Evolutionary conservation across 305 asterid species (phyloP), one percentile per base, ranked within the genome.

Genomic region (Euphrasia arctica): DNA sequence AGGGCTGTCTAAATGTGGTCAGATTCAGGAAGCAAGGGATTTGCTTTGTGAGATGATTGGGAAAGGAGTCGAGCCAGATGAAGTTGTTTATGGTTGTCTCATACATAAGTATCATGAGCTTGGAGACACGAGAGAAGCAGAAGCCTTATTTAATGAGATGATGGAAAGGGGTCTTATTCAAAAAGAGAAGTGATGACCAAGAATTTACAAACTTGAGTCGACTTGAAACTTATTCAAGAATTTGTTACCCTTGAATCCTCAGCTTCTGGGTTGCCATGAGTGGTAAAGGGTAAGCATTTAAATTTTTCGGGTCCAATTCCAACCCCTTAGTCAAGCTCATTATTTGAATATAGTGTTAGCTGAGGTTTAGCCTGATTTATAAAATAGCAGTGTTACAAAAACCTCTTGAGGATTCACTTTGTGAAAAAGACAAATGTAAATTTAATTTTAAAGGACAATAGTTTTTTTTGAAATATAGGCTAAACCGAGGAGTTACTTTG

Each of bases 11-110:
- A 82, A 81, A 78, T 71, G 67, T 68, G 95, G 89, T 71, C 82
- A 78, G 47, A 64, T 89, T 74, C 74, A 80, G 67, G 76, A 60
- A 69, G 98, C 95, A 49, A 80, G 91, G 70, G 78, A 51, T 68
- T 72, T 83, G 61, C 78, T 89, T 72, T 75, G 75, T 69, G 89
- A 89, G 82, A 91, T 91, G 98, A 83, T 80, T 72, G 84, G 64
- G 58, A 81, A 85, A 55, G 98, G 92, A 57, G 71, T 91, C 49
- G 67, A 74, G 65, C 92, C 92, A 31, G 96, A 91, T 76, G 88
- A 74, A 71, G 78, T 89, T 70, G 83, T 85, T 67, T 87, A 79
- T 79, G 76, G 78, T 69, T 85, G 95, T 77, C 89, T 91, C 27
- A 65, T 91, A 18, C 82, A 80, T 15, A 88, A 83, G 77, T 86